Evolutionary conservation across 2,329 filamentous ascomycete species (phyloP).

Genomic region (Coniosporium tulheliwenetii): DNA sequence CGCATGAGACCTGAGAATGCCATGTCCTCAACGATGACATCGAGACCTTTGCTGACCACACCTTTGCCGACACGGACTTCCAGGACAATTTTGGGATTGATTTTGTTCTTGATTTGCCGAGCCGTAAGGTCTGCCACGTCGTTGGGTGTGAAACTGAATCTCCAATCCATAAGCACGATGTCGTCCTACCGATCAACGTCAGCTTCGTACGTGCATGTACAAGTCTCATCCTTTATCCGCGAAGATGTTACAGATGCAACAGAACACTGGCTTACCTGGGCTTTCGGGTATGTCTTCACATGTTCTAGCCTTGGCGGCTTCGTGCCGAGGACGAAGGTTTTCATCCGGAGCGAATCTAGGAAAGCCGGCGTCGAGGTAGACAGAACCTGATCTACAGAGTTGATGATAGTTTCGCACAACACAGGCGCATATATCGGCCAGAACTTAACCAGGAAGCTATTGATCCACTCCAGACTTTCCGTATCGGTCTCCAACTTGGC

Average conservation of each 20-base stretch:
- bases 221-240: no score
- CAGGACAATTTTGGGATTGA: conserved; percentile 92
- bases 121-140: conserved; percentile 84
- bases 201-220: no score
- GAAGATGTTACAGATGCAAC: no score
- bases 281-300: conserved; percentile 94
- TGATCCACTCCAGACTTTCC: conserved; percentile 96
- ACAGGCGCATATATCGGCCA: conserved; percentile 98
- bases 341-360: conserved; percentile 83
- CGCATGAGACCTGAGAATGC: conserved; percentile 91
- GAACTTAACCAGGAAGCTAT: conserved; percentile 95
- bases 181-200: conserved; percentile 41
- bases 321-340: conserved; percentile 82
- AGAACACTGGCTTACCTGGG: conserved; percentile 32
- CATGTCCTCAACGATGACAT: conserved; percentile 97
- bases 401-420: conserved; percentile 79
- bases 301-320: conserved; percentile 95
- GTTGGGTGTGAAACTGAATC: conserved; percentile 97
- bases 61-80: conserved; percentile 93
- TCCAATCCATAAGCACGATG: conserved; percentile 98
- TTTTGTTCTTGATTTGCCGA: conserved; percentile 80
- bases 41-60: conserved; percentile 89
- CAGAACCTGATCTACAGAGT: conserved; percentile 87
- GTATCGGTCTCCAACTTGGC: conserved; percentile 76
- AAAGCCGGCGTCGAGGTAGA: conserved; percentile 86